Percentiles rank a stretch among this genome's conserved stretches.
phyloP scores from a whole-genome alignment of 257 asterid genomes.

The Hygrophila difformis region DNA sequence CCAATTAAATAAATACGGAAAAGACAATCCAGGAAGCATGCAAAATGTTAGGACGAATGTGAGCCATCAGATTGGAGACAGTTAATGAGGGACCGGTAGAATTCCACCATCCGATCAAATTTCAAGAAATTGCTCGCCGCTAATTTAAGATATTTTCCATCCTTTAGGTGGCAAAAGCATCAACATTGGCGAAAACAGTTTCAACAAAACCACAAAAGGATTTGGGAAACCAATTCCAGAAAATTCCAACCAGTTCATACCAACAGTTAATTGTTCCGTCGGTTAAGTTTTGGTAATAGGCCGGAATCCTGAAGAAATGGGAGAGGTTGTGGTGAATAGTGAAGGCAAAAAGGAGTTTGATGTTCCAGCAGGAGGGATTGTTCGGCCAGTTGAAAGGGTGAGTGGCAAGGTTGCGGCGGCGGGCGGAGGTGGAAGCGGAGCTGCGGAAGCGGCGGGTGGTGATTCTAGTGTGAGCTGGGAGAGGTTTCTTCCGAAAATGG shows the following conservation, averaged over 20 bases:
- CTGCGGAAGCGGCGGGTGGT: slow-evolving; percentile 18
- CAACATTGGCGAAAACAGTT: slow-evolving; percentile 6
- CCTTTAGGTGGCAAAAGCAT: slow-evolving; percentile 8
- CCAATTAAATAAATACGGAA: neutral
- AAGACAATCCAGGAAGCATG: slow-evolving; percentile 4
- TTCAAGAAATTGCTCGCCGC: slow-evolving; percentile 16
- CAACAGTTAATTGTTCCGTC: neutral
- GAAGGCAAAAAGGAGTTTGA: slow-evolving; percentile 33
- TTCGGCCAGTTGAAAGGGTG: neutral
- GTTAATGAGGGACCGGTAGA: slow-evolving; percentile 16
- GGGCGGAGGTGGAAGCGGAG: neutral
- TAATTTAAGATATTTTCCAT: slow-evolving; percentile 38
- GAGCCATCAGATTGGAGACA: slow-evolving; percentile 55
- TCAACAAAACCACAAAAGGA: neutral
- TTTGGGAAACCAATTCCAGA: neutral
- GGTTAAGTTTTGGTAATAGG: slow-evolving; percentile 2
- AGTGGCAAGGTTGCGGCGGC: slow-evolving; percentile 9
- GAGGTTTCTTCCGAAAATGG: slow-evolving; percentile 72
- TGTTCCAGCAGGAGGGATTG: slow-evolving; percentile 17
- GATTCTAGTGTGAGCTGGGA: slow-evolving; percentile 45
- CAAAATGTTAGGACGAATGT: slow-evolving; percentile 12
- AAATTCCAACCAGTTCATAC: slow-evolving; percentile 14
- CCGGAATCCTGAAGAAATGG: slow-evolving; percentile 32
- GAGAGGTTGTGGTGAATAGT: slow-evolving; percentile 49
- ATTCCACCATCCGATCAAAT: slow-evolving; percentile 26